Evolutionary conservation across 805 yeast species (phyloP).

Genomic region (Myxozyma nipponensis): DNA sequence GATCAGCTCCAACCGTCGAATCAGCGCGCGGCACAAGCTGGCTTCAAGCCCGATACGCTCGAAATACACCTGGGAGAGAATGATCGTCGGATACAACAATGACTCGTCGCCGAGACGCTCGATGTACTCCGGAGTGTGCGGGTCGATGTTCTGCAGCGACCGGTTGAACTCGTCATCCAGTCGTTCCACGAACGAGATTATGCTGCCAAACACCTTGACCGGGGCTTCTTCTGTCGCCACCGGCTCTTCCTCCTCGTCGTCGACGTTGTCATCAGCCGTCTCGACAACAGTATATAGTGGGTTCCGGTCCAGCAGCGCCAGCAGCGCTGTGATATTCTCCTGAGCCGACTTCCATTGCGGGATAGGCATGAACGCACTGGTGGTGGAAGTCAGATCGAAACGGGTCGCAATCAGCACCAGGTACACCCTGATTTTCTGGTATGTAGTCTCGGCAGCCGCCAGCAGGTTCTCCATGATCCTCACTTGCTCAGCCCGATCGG

Average conservation of each 20-base stretch:
- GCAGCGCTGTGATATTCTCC: conserved; percentile 55
- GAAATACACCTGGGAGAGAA: conserved; percentile 81
- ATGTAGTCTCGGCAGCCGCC: conserved; percentile 51
- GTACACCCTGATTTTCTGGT: conserved; percentile 73
- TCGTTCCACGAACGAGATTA: conserved; percentile 84
- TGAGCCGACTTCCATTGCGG: conserved; percentile 65
- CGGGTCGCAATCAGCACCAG: conserved; percentile 82
- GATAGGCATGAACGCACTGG: conserved; percentile 67
- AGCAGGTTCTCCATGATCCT: conserved; percentile 60
- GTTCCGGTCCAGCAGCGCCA: conserved; percentile 66
- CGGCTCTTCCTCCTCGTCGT: conserved; percentile 46
- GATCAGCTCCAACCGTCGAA: conserved; percentile 84
- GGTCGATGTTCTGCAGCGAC: conserved; percentile 84
- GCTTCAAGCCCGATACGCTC: conserved; percentile 52
- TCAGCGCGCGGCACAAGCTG: conserved; percentile 58
- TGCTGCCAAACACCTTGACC: conserved; percentile 73
- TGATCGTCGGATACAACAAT: conserved; percentile 64
- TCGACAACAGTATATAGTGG: conserved; percentile 67
- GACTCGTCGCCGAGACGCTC: conserved; percentile 87
- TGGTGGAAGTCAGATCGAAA: conserved; percentile 66
- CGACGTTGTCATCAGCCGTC: conserved; percentile 77
- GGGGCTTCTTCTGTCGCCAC: conserved; percentile 40
- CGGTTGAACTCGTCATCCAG: conserved; percentile 90
- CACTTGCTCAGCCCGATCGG: conserved; percentile 78
- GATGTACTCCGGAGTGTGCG: conserved; percentile 91